Base-by-base conservation (phyloP, 352 stramenopile genomes). In the Blastocystis sp. region DNA sequence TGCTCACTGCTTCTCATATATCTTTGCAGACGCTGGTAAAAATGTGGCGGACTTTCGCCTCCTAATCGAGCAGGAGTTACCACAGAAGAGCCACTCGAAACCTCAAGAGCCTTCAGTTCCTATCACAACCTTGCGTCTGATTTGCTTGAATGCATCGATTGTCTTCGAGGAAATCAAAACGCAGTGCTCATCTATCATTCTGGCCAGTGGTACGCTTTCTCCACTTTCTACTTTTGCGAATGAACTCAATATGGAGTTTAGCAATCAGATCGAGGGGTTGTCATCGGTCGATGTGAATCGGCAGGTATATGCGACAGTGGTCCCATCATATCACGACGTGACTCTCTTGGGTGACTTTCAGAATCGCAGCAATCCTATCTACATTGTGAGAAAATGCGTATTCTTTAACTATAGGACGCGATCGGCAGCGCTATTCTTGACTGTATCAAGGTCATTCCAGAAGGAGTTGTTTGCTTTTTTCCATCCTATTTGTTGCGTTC, bases 391-490 rank as follows among this genome's bases (percentile, higher is more conserved):
- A 37, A 64, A 23, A 56, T 13, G 2, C 50, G 41, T n/a, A 26
- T 56, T 23, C 18, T 26, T 77, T 20, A 62, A 56, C 9, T 8
- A 59, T 59, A 77, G 68, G 8, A 80, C 54, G 97, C 99, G 90
- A 91, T 99, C 5, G 97, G 97, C 9, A 97, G 97, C 73, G 98
- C 96, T 0, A 93, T 99, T 34, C 93, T 97, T 7, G 97, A 95
- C 90, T 94, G 98, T n/a, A 93, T 93, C 55, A 92, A 93, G 8
- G 92, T 98, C 23, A 95, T 98, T n/a, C 96, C 97, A 2, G 96
- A 96, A 61, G 97, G 97, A 1, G 92, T 99, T 70, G 93, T 99
- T 11, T 93, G 99, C 0, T 99, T 99, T 91, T 99, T 99, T 87
- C 97, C 97, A n/a, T 98, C 95, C 61, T 99, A 99, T 87, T 92